Evolutionary conservation across 139 green algal species (phyloP).

Genomic region (Yamagishiella unicocca): DNA sequence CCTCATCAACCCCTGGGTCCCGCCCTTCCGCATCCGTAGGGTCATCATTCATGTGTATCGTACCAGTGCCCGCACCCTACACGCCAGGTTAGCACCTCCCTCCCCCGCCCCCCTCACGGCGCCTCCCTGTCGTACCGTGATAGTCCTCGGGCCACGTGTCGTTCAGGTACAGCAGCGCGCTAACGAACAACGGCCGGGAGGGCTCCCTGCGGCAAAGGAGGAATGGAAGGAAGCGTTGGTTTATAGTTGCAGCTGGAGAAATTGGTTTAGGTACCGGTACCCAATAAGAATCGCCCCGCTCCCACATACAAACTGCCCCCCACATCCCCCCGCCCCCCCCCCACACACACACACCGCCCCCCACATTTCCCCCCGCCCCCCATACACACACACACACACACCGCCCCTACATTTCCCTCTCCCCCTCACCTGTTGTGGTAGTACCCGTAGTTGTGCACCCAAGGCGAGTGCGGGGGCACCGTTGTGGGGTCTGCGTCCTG

Average conservation of each 20-base stretch:
- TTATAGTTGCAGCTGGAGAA: too few species aligned
- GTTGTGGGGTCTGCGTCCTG: constrained; percentile 83
- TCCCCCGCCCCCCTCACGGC: constrained; percentile 35
- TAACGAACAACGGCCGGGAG: constrained; percentile 79
- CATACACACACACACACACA: neutral
- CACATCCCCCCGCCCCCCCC: neutral
- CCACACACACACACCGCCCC: neutral
- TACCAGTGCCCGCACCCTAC: too few species aligned
- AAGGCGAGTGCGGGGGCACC: constrained; percentile 69
- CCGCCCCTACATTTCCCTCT: neutral
- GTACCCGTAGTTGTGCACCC: constrained; percentile 71
- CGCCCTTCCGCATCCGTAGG: too few species aligned
- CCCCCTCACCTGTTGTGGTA: constrained; percentile 75
- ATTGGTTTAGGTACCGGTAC: too few species aligned
- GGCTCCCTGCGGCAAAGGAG: constrained; percentile 72
- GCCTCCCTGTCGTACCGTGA: constrained; percentile 37
- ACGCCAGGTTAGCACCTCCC: too few species aligned
- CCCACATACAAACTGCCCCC: too few species aligned
- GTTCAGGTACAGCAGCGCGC: constrained; percentile 85
- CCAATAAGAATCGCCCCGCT: too few species aligned
- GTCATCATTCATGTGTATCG: too few species aligned
- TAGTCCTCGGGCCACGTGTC: constrained; percentile 70
- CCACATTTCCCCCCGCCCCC: neutral
- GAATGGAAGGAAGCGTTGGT: too few species aligned
- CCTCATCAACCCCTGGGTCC: too few species aligned